Evolutionary conservation across 2,329 filamentous ascomycete species (phyloP).

Genomic region (Fusarium falciforme): DNA sequence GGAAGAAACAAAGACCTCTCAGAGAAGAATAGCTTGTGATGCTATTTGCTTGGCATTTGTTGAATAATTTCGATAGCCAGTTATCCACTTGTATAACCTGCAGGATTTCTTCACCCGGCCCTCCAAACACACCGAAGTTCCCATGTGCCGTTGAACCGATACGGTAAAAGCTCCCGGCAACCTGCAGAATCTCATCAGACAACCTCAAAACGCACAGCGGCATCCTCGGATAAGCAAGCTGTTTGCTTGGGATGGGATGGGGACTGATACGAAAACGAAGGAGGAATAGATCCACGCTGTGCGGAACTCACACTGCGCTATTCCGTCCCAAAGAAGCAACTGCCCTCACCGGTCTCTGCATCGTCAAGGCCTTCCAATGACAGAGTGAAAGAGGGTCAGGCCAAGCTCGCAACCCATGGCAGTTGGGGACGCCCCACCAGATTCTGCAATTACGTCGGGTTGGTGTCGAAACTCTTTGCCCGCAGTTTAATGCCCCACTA

Average conservation of each 20-base stretch:
- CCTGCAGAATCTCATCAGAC: slow-evolving; percentile 4
- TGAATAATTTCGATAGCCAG: background rate
- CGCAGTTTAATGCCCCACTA: slow-evolving; percentile 5
- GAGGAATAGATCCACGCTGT: slow-evolving; percentile 21
- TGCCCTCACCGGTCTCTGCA: slow-evolving; percentile 5
- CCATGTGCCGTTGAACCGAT: background rate
- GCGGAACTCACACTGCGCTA: background rate
- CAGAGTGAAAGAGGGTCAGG: background rate
- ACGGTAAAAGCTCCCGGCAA: background rate
- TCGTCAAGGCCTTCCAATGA: background rate
- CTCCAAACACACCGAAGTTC: background rate
- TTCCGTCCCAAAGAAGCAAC: slow-evolving; percentile 13
- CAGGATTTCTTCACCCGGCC: background rate
- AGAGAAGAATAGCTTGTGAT: background rate
- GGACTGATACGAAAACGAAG: slow-evolving; percentile 26
- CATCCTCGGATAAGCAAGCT: slow-evolving; percentile 21
- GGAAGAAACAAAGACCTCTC: background rate
- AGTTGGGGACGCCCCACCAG: slow-evolving; percentile 18
- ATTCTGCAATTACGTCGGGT: slow-evolving; percentile 27
- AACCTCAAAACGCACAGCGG: slow-evolving; percentile 10
- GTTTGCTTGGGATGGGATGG: background rate
- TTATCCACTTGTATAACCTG: background rate
- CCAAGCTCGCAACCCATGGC: slow-evolving; percentile 9
- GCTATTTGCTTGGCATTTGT: background rate
- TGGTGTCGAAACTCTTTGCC: slow-evolving; percentile 6